Conservation (phyloP, 805 yeast species). For the Candida insectalens region DNA sequence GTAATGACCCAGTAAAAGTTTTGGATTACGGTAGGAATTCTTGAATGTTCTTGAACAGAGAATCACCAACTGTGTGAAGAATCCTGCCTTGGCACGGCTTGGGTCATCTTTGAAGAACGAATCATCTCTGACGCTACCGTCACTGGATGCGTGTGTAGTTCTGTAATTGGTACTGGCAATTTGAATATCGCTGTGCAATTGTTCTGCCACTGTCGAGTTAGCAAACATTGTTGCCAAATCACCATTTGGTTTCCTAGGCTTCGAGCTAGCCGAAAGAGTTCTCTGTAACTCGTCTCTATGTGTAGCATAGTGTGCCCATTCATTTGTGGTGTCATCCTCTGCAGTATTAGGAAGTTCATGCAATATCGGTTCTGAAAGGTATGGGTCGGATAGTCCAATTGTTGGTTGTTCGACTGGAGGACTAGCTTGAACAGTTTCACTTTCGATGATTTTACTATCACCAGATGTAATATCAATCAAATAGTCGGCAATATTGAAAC, state of each 20-base stretch:
- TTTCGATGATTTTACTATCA: conserved; percentile 8
- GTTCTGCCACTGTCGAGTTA: conserved; percentile 29
- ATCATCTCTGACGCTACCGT: conserved; percentile 7
- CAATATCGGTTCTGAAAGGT: neutral
- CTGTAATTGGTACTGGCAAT: conserved; percentile 10
- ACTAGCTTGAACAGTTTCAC: neutral
- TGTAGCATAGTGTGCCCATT: conserved; percentile 80
- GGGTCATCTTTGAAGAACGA: conserved; percentile 23
- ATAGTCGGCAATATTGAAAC: conserved; percentile 91
- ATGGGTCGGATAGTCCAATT: neutral
- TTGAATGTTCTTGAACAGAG: conserved; percentile 83
- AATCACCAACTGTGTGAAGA: conserved; percentile 58
- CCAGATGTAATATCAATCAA: conserved; percentile 84
- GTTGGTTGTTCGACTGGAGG: neutral
- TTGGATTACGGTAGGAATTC: conserved; percentile 88
- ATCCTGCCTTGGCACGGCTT: conserved; percentile 40
- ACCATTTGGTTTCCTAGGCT: neutral
- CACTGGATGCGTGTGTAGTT: conserved; percentile 2
- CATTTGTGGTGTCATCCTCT: conserved; percentile 51
- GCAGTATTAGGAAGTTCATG: conserved; percentile 10
- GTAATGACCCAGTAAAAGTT: conserved; percentile 77
- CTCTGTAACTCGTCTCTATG: conserved; percentile 62
- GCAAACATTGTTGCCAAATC: conserved; percentile 13
- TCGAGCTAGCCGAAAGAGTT: conserved; percentile 6
- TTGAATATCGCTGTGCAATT: conserved; percentile 30